These are phyloP conservation scores for Brassica juncea DNA, from an alignment of 345 rosid species.

Conservation along the genomic window DNA sequence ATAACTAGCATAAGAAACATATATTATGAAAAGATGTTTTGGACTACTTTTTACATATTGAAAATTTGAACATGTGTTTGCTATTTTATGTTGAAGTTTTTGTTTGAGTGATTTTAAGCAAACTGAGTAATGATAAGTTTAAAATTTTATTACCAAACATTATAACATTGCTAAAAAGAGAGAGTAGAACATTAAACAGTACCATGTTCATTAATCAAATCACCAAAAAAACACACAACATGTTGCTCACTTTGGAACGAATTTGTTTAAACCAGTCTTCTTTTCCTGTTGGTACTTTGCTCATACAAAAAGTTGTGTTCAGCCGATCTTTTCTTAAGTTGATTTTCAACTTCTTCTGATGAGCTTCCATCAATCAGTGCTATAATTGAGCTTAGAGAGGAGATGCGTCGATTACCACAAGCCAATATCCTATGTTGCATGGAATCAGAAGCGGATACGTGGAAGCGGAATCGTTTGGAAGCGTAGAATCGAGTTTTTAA, in stretches of 20 bases:
- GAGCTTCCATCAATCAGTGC: slow-evolving; percentile 2
- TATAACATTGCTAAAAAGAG: neutral
- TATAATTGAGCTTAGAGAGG: slow-evolving; percentile 8
- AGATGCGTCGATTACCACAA: neutral
- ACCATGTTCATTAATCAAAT: neutral
- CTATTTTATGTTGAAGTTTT: neutral
- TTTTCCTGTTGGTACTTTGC: neutral
- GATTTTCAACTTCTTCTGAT: neutral
- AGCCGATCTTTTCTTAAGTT: neutral
- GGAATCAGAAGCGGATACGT: too few species aligned
- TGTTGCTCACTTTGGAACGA: neutral
- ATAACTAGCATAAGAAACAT: neutral
- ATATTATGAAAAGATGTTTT: neutral
- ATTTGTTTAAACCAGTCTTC: neutral
- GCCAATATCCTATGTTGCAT: too few species aligned
- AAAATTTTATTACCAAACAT: neutral
- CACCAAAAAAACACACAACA: neutral
- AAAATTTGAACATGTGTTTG: too few species aligned
- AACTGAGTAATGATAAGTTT: neutral
- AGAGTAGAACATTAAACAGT: neutral
- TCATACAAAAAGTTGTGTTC: neutral
- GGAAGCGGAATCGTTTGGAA: too few species aligned
- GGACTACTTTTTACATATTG: neutral
- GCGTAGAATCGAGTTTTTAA: too few species aligned
- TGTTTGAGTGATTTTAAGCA: neutral